Evolutionary conservation across 1,284 basidiomycete species (phyloP), one percentile per base, ranked within the genome.

Genomic region (Lignosus rhinocerotis): DNA sequence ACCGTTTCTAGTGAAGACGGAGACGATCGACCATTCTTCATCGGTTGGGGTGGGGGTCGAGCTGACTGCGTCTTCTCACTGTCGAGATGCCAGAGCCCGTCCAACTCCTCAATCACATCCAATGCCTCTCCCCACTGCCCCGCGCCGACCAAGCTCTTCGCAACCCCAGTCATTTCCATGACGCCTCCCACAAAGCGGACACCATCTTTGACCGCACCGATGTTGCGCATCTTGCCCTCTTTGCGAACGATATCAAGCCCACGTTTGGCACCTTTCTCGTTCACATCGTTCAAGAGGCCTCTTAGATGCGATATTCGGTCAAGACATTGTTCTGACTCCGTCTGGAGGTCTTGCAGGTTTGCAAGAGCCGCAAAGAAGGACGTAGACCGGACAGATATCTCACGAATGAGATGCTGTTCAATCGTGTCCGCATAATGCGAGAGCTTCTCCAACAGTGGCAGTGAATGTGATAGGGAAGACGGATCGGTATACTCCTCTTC

Each of bases 291-390:
- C 8, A 98, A 79, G 60, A 93, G 83, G 0, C 73, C 71, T 34
- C 92, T 89, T 10, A 99, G 81, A 31, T 85, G 78, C 4, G 82
- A 78, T 61, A 98, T 93, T 54, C 92, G 87, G 25, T 79, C 74
- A 5, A 98, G 78, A 67, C 95, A 96, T 32, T 88, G 85, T 36
- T 88, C 83, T 0, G 94, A 95, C 71, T 98, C 94, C 6, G 90
- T 86, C 68, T 94, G 92, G 6, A 99, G 83, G 63, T 94, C 90
- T 69, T 98, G 93, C 11, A 99, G 80, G 71, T 98, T 98, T 9
- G 93, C 87, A 21, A 99, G 84, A 1, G 96, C 97, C 1, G 95
- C 92, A 70, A 99, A 99, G 83, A 99, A 99, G 2, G 94, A 94
- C 0, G 92, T 86, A 0, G 94, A 94, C 5, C 96, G 90, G 10